Conservation (phyloP, 2,329 filamentous ascomycete genomes). For the Rosellinia necatrix region DNA sequence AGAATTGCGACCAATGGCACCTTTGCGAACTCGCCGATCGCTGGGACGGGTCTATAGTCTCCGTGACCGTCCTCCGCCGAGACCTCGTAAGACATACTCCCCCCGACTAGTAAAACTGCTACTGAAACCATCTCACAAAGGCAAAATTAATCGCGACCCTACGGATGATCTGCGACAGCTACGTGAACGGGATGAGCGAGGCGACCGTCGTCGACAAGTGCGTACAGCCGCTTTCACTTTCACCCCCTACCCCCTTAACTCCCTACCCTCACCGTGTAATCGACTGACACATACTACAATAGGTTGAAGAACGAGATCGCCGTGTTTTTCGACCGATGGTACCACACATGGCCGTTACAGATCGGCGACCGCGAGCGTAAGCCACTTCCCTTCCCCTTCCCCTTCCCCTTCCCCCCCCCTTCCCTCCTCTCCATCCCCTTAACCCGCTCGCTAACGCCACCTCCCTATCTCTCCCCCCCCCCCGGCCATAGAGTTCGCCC, state of each 20-base stretch:
- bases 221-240: no score
- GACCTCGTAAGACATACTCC: conserved; percentile 57
- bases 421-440: no score
- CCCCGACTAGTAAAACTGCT: neutral
- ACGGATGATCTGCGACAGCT: conserved; percentile 63
- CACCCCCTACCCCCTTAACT: no score
- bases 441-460: conserved; percentile 32
- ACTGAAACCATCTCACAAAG: conserved; percentile 38
- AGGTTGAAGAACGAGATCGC: conserved; percentile 43
- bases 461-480: no score
- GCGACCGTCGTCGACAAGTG: conserved; percentile 58
- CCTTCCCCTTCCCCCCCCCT: conserved; percentile 32
- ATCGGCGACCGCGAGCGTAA: conserved; percentile 53
- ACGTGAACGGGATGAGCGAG: conserved; percentile 54
- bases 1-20: conserved; percentile 73
- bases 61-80: conserved; percentile 70
- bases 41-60: conserved; percentile 73
- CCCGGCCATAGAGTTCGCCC: conserved; percentile 54
- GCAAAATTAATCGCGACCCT: conserved; percentile 62
- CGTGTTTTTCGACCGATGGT: conserved; percentile 42
- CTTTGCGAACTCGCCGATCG: conserved; percentile 64
- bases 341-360: conserved; percentile 54
- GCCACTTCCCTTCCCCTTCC: conserved; percentile 30
- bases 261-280: neutral
- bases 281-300: neutral